Base-by-base conservation (phyloP, 2,329 filamentous ascomycete species). In the Phialophora macrospora region DNA sequence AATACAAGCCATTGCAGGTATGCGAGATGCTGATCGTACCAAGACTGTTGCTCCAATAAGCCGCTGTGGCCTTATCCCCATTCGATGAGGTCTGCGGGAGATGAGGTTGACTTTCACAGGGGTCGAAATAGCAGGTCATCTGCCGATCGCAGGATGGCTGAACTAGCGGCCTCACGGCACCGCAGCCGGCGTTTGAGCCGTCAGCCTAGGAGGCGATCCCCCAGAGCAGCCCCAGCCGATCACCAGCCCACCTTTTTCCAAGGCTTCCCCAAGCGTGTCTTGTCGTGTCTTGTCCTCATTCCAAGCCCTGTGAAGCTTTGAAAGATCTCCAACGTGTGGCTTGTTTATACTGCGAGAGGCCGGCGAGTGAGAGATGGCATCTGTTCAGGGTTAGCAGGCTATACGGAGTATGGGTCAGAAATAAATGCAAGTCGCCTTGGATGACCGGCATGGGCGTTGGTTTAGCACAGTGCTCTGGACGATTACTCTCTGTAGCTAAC, bases 151-250 rank as follows among this genome's bases (percentile, higher is more conserved):
- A 38, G 58, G 58, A 49, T 59, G 56, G 44, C 20, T 51, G 4
- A 17, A 24, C 30, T 59, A 46, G 56, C 9, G 17, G 44, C 7
- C 24, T 26, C 28, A 44, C 9, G 17, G 32, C 34, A 60, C 38
- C 11, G 52, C 28, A 51, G 51, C 60, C 60, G 60, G 60, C 49
- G 51, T 62, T 62, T 62, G 49, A 48, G 51, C 60, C 41, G 60
- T 62, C 60, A 62, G 60, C 60, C 51, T n/a, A 48, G 17, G 24
- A 41, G 32, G 30, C 60, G 60, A 55, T 55, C 38, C 46, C 58
- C 58, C 58, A 54, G 34, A 55, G 38, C 22, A 51, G 46, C 14
- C 48, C 34, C 48, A 28, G 58, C 11, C 46, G 58, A 61, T 61
- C 58, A 61, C 48, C 24, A 61, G 58, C 28, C 58, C 48, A 22